Conservation (phyloP, 1,284 basidiomycete genomes). For the Rhodofomes roseus region DNA sequence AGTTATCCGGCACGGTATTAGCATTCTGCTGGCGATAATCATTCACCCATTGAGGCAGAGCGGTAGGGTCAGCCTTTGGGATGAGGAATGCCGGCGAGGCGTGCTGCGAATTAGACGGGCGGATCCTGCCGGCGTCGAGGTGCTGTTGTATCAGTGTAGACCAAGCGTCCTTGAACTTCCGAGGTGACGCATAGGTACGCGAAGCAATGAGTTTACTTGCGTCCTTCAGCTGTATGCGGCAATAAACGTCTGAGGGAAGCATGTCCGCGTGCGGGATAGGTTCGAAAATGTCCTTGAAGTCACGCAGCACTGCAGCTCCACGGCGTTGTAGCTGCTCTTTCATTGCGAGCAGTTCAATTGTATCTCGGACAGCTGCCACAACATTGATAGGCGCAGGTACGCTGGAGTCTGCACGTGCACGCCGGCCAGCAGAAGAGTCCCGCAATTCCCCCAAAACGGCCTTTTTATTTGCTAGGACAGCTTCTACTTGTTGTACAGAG, state of each 20-base stretch:
- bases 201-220: neutral
- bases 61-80: conserved; percentile 34
- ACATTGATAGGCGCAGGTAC: too few relatives aligned
- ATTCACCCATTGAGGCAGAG: conserved; percentile 30
- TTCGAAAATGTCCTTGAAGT: neutral
- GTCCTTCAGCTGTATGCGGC: neutral
- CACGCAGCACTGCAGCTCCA: too few relatives aligned
- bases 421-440: too few relatives aligned
- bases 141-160: conserved; percentile 12
- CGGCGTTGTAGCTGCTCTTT: too few relatives aligned
- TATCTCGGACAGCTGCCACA: too few relatives aligned
- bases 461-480: too few relatives aligned
- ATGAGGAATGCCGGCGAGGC: conserved; percentile 35
- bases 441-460: too few relatives aligned
- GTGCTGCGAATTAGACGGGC: conserved; percentile 12
- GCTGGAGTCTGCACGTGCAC: too few relatives aligned
- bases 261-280: neutral
- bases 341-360: too few relatives aligned
- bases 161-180: conserved; percentile 3
- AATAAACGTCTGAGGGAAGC: neutral
- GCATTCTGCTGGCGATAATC: too few relatives aligned
- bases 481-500: too few relatives aligned
- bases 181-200: neutral
- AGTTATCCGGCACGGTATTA: conserved; percentile 6
- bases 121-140: conserved; percentile 12